These are phyloP conservation scores for Chlorella variabilis DNA, from an alignment of 163 green algal genomes.

Conservation along the genomic window DNA sequence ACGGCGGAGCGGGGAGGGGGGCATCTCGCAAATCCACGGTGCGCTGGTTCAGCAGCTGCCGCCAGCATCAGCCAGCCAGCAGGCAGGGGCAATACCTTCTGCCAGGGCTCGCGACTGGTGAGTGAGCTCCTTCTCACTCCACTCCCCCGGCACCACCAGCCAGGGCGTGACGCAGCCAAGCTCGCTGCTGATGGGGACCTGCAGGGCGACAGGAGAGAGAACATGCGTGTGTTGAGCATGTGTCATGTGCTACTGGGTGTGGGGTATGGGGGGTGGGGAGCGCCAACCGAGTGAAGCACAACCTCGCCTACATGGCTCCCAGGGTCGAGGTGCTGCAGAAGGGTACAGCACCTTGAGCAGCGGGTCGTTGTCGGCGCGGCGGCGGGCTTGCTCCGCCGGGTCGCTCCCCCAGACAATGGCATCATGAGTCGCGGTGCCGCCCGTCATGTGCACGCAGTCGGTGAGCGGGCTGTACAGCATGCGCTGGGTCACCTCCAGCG, in stretches of 20 bases:
- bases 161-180: conserved; percentile 37
- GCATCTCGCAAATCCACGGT: no score
- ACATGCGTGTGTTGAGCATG: background rate
- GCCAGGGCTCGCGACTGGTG: conserved; percentile 35
- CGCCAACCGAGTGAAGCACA: no score
- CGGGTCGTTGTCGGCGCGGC: conserved; percentile 21
- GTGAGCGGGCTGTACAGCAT: conserved; percentile 36
- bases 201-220: background rate
- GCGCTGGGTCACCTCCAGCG: conserved; percentile 10
- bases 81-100: conserved; percentile 15
- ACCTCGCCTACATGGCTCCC: no score
- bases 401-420: conserved; percentile 38
- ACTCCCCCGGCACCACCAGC: conserved; percentile 41
- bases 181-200: conserved; percentile 43
- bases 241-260: background rate
- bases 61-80: no score
- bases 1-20: background rate
- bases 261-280: no score
- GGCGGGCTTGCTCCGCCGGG: conserved; percentile 26
- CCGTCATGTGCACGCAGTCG: conserved; percentile 47
- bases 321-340: no score
- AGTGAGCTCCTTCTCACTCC: conserved; percentile 12
- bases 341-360: conserved; percentile 44
- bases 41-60: background rate
- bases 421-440: conserved; percentile 43